These are phyloP conservation scores for Trichosporon faecale DNA, from an alignment of 1,284 basidiomycete species.

Conservation along the genomic window DNA sequence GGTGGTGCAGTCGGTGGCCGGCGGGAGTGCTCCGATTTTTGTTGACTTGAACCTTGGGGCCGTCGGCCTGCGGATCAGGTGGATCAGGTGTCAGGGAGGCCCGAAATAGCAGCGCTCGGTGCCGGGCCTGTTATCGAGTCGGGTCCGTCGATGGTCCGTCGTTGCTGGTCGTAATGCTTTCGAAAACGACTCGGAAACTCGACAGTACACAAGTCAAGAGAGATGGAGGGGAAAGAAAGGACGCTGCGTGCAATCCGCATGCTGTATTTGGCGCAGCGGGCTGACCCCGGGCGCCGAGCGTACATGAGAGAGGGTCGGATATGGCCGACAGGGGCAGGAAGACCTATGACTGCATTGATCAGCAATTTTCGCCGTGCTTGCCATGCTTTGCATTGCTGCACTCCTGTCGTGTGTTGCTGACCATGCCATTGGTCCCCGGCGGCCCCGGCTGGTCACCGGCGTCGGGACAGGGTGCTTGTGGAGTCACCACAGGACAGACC, in stretches of 20 bases:
- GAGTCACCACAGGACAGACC: background rate
- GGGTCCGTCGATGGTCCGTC: no score
- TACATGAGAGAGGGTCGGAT: slow-evolving; percentile 6
- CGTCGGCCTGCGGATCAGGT: background rate
- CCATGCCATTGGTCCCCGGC: background rate
- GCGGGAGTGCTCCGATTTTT: background rate
- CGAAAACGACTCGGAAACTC: background rate
- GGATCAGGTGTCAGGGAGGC: background rate
- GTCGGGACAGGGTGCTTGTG: background rate
- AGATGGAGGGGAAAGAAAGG: background rate
- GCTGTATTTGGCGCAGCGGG: background rate
- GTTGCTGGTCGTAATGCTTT: no score
- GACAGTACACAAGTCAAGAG: background rate
- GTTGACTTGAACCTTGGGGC: background rate
- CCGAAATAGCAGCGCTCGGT: background rate
- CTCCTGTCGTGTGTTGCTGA: background rate
- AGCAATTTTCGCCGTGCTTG: slow-evolving; percentile 6
- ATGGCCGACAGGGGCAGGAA: slow-evolving; percentile 1
- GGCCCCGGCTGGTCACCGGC: background rate
- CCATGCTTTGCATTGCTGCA: background rate
- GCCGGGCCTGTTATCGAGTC: background rate
- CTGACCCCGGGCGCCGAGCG: background rate
- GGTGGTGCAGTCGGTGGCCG: background rate
- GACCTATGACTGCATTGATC: background rate
- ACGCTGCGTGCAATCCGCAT: background rate